Evolutionary conservation across 164 flowering plant species (phyloP), one percentile per base, ranked within the genome.

Genomic region (Litsea cubeba): DNA sequence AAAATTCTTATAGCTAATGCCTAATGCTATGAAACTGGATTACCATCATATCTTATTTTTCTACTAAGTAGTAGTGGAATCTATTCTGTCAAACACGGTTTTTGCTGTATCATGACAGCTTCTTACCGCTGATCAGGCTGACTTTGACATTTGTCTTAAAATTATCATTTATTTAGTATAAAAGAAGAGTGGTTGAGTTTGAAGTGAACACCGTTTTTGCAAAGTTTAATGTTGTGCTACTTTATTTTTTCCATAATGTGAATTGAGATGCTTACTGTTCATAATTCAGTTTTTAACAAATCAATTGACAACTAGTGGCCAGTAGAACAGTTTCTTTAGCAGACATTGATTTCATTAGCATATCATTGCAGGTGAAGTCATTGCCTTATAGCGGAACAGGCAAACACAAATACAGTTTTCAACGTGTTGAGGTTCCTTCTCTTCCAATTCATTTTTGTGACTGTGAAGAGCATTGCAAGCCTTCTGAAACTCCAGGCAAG

Each of bases 371-470:
- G 99, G 82, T 93, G 40, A 95, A 88, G 74, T 32, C 86, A 28
- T 35, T 95, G 73, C 96, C 96, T 51, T 82, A 82, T 32, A 77
- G 77, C 74, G 99, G 99, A 76, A 84, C 90, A 22, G 98, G 99
- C 73, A 95, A 91, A 79, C 99, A 95, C 85, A 93, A 91, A 75
- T 95, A 93, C 85, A 93, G 97, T 79, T 95, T 95, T 79, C 95
- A 85, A 57, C 92, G 91, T 18, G 76, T 89, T 63, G 84, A 86
- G 70, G 85, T 81, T 68, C 97, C 92, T 78, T 65, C 91, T 35
- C 81, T 88, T 12, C 99, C 99, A 10, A 65, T 74, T 58, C 83
- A 91, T 80, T 93, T 90, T 78, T 95, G 99, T 74, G 99, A 90
- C 74, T 95, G 99, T 81, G 95, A 92, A 72, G 90, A 89, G 77